phyloP scores from a whole-genome alignment of 2,329 filamentous ascomycete species.

The Cladosporium sp. region DNA sequence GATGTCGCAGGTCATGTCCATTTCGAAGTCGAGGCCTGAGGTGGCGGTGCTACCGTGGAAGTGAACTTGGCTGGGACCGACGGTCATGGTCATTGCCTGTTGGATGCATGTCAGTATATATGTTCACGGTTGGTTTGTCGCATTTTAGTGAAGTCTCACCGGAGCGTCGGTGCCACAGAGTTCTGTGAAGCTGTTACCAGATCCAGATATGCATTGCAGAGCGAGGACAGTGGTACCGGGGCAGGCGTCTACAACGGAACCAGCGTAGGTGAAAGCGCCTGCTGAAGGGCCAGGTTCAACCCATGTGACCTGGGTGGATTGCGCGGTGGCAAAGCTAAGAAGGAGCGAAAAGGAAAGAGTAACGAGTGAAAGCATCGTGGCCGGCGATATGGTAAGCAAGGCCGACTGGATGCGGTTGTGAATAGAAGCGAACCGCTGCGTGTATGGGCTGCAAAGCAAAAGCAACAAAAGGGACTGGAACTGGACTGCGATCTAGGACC shows the following conservation, averaged over 20 bases:
- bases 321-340: conserved; percentile 13
- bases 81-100: conserved; percentile 20
- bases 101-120: not conserved
- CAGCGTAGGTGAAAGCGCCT: conserved; percentile 15
- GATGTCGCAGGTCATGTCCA: conserved; percentile 20
- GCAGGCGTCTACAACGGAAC: conserved; percentile 17
- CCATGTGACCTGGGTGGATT: conserved; percentile 15
- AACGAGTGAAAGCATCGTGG: conserved; percentile 21
- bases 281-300: conserved; percentile 17
- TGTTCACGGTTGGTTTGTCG: not conserved
- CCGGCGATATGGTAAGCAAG: conserved; percentile 8
- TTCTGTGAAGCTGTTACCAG: not conserved
- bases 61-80: conserved; percentile 19
- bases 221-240: conserved; percentile 19
- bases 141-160: not conserved
- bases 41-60: conserved; percentile 17
- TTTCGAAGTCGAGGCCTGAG: conserved; percentile 17
- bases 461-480: conserved; percentile 12
- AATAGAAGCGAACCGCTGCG: conserved; percentile 13
- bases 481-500: conserved; percentile 12
- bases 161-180: conserved; percentile 17
- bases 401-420: conserved; percentile 7
- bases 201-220: conserved; percentile 20
- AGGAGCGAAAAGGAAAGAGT: conserved; percentile 16
- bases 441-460: conserved; percentile 14